These are phyloP conservation scores for Lignosus rhinocerotis DNA, from an alignment of 1,284 basidiomycete species.

Conservation along the genomic window DNA sequence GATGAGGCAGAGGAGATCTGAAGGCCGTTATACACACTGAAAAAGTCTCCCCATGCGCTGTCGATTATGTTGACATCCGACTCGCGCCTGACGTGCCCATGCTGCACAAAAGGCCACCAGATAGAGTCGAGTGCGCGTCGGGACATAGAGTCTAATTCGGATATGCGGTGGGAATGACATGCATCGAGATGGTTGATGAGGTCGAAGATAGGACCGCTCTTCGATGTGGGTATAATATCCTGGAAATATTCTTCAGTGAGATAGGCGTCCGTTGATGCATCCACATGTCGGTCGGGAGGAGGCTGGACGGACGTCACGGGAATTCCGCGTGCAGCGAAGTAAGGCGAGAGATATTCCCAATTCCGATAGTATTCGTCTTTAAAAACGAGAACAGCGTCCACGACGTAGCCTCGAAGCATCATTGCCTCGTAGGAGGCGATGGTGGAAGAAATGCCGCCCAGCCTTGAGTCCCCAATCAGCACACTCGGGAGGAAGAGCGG, in stretches of 20 bases:
- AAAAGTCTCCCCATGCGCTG: constrained; percentile 87
- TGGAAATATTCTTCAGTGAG: constrained; percentile 76
- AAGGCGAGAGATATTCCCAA: constrained; percentile 77
- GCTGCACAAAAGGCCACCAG: constrained; percentile 99
- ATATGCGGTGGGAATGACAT: constrained; percentile 63
- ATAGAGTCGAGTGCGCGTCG: constrained; percentile 74
- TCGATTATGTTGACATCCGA: constrained; percentile 89
- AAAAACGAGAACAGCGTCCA: constrained; percentile 89
- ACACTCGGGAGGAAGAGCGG: constrained; percentile 86
- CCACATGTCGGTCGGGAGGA: constrained; percentile 58
- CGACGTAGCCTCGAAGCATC: constrained; percentile 83
- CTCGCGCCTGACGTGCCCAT: constrained; percentile 68
- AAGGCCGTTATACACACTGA: constrained; percentile 63
- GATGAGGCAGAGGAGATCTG: background rate
- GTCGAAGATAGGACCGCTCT: constrained; percentile 45
- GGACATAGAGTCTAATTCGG: constrained; percentile 78
- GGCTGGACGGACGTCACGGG: constrained; percentile 57
- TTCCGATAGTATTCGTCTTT: constrained; percentile 88
- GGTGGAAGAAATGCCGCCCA: constrained; percentile 95
- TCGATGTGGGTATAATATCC: constrained; percentile 39
- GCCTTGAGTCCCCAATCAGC: constrained; percentile 84
- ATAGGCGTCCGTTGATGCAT: constrained; percentile 50
- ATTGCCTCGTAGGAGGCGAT: constrained; percentile 93
- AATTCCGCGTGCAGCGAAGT: constrained; percentile 76
- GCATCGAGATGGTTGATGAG: constrained; percentile 65